phyloP scores from a whole-genome alignment of 768 basidiomycete genomes.

The Pleurotus sapidus region DNA sequence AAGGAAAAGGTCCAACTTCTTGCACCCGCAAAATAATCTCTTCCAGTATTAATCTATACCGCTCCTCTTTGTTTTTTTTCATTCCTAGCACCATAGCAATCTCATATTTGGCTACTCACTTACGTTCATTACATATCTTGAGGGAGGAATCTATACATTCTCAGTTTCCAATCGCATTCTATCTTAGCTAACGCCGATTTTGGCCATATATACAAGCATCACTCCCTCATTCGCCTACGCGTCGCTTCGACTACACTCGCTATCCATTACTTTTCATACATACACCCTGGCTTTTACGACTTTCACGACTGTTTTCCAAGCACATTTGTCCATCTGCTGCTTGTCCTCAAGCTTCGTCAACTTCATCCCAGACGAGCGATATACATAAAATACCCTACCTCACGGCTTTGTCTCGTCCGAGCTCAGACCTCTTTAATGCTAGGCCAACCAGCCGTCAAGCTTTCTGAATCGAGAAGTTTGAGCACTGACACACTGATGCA shows the following conservation, averaged over 20 bases:
- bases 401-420: too few relatives aligned
- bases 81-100: not conserved
- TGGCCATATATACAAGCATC: conserved; percentile 2
- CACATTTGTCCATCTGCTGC: not conserved
- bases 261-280: conserved; percentile 6
- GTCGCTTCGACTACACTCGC: conserved; percentile 9
- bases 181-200: conserved; percentile 1
- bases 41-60: conserved; percentile 1
- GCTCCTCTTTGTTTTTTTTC: not conserved
- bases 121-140: conserved; percentile 3
- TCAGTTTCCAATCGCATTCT: not conserved
- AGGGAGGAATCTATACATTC: conserved; percentile 8
- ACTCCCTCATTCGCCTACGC: conserved; percentile 7
- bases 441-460: too few relatives aligned
- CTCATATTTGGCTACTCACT: not conserved
- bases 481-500: too few relatives aligned
- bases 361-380: too few relatives aligned
- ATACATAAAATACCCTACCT: too few relatives aligned
- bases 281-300: too few relatives aligned
- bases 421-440: too few relatives aligned
- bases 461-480: too few relatives aligned
- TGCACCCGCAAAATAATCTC: conserved; percentile 17
- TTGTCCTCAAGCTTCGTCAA: not conserved
- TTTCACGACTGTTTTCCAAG: not conserved
- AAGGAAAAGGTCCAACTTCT: conserved; percentile 60